Base-by-base conservation (phyloP, 768 basidiomycete species). In the Agaricus bisporus region DNA sequence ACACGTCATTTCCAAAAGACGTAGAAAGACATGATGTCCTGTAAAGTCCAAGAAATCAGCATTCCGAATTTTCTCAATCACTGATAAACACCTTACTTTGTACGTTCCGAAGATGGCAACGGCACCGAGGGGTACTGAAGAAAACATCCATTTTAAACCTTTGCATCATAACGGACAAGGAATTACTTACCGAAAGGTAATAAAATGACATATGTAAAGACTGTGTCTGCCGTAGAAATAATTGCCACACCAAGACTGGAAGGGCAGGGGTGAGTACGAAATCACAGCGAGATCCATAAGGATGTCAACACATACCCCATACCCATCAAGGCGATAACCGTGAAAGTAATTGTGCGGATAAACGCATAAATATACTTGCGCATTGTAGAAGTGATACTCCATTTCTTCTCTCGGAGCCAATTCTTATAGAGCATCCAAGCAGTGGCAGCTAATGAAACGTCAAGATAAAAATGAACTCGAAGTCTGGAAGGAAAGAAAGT, bases 1-100 rank as follows among this genome's bases (percentile, higher is more conserved):
- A 14, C 11, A 32, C 3, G 9, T 45, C 20, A 54, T 54, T 28
- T 54, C 38, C 45, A 54, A 17, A 48, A 25, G 25, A 41, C n/a
- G 38, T 54, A 54, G 20, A 54, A 54, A 11, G 45, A 47, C 36
- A 54, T 38, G 46, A 54, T 54, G 14, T 54, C 52, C 52, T 54
- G 18, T 5, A 38, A n/a, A 15, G 18, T n/a, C 15, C 20, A 7
- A n/a, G 9, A 15, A 17, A 20, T 32, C 18, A 47, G 25, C 14
- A 37, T 6, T 45, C 11, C 9, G 25, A 45, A 12, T 1, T 9
- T 11, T 45, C 11, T 4, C 22, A 5, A 6, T 1, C 5, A 9
- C 6, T 12, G 44, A 45, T 1, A 28, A 28, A 18, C 11, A 39
- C 11, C 37, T n/a, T 22, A 54, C 52, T 28, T 54, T 46, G 38